Evolutionary conservation across 2,329 filamentous ascomycete genomes (phyloP).

Genomic region (Cladosporium colombiae): DNA sequence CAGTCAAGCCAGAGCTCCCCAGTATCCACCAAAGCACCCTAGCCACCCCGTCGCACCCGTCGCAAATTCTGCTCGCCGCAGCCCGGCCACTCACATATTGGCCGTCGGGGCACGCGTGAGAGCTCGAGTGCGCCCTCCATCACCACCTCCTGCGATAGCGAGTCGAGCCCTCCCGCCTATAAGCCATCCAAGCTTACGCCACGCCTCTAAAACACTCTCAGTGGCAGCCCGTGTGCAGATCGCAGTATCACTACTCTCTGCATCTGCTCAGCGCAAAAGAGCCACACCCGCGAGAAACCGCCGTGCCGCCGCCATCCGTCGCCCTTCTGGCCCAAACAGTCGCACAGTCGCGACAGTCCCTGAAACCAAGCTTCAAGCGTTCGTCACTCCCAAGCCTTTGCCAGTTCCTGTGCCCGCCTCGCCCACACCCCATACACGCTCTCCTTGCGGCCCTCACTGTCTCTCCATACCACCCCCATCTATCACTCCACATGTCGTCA

Average conservation of each 20-base stretch:
- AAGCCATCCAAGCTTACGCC: constrained; percentile 1
- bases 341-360: not conserved
- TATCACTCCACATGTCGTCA: constrained; percentile 13
- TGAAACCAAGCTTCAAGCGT: constrained; percentile 6
- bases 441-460: not conserved
- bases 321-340: not conserved
- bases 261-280: not conserved
- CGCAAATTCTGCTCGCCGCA: constrained; percentile 1
- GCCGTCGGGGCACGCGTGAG: not conserved
- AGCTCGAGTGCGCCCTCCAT: not conserved
- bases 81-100: constrained; percentile 1
- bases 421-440: not conserved
- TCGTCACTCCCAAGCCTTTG: constrained; percentile 3
- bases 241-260: not conserved
- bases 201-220: not conserved
- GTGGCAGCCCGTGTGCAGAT: not conserved
- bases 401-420: not conserved
- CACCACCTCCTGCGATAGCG: not conserved
- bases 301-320: not conserved
- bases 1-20: not conserved
- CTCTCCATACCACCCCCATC: not conserved
- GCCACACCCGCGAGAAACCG: not conserved
- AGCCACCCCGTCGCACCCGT: not conserved
- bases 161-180: not conserved
- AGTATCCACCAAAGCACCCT: not conserved